Base-by-base conservation (phyloP, 331 rosid species). In the Quercus phellos region DNA sequence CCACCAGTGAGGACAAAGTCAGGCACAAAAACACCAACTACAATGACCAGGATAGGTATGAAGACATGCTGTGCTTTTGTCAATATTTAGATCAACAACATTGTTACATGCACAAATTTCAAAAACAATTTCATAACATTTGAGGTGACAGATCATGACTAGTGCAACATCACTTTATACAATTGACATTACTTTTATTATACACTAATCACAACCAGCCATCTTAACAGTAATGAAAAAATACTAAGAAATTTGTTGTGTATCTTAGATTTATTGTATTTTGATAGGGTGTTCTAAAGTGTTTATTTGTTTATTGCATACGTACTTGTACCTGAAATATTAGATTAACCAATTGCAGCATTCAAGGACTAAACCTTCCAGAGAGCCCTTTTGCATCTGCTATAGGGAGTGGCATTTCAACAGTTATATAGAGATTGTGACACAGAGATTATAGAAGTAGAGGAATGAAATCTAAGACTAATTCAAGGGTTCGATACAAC, bases 301-400 rank as follows among this genome's bases (percentile, higher is more conserved):
- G 16, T 21, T 9, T 21, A 58, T 58, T 58, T 21, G 26, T 63
- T 14, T 5, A 29, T 6, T 16, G 19, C 2, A 6, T 19, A 14
- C 17, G 19, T 61, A 29, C 17, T 63, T 63, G 21, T 6, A 63
- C 69, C 22, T 63, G 68, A 63, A 63, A 63, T 5, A 32, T 43
- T 71, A 29, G 27, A 14, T 55, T 14, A 19, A 53, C 68, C 29
- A 17, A 27, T n/a, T 63, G 78, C 55, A 63, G 81, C 78, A 73
- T 74, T 51, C 83, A 84, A 61, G 88, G 86, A 73, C 71, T 76
- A 73, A 55, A 64, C 72, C 88, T 84, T 79, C 90, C 88, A 19
- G 90, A 87, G 54, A 84, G 88, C 64, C 90, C 85, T 24, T 84
- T 84, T 46, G 88, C 87, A n/a, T 30, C 83, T 56, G 51, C 87